Evolutionary conservation across 1,139 yeast genomes (phyloP).

Genomic region (Sugiyamaella grinbergsii): DNA sequence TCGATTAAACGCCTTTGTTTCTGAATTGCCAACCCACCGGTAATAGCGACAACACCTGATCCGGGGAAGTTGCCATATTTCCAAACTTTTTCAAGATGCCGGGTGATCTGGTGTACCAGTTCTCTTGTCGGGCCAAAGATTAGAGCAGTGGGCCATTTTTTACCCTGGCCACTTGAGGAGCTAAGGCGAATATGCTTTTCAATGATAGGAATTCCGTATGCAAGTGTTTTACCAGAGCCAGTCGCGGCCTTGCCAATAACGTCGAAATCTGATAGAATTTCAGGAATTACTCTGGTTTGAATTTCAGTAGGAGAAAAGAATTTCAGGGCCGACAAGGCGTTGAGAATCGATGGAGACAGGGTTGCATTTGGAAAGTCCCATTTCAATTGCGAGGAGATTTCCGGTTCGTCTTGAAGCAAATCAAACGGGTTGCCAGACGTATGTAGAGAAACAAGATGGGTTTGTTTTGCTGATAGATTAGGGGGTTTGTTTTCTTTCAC

Average conservation of each 20-base stretch:
- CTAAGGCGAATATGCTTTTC: conserved; percentile 50
- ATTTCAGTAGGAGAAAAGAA: conserved; percentile 80
- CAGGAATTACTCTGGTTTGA: conserved; percentile 76
- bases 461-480: conserved; percentile 27
- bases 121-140: conserved; percentile 96
- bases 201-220: conserved; percentile 92
- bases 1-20: conserved; percentile 81
- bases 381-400: conserved; percentile 33
- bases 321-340: conserved; percentile 60
- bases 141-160: conserved; percentile 63
- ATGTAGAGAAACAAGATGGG: conserved; percentile 33
- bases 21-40: conserved; percentile 94
- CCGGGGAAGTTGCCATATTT: conserved; percentile 48
- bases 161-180: conserved; percentile 33
- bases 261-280: conserved; percentile 71
- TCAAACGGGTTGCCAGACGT: conserved; percentile 33
- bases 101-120: conserved; percentile 88
- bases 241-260: conserved; percentile 96
- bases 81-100: conserved; percentile 68
- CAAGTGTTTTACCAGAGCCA: conserved; percentile 96
- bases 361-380: conserved; percentile 36
- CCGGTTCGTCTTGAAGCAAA: conserved; percentile 31
- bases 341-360: conserved; percentile 57
- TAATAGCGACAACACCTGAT: conserved; percentile 70
- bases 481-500: conserved; percentile 5